Base-by-base conservation (phyloP, 345 rosid genomes). In the Dimocarpus longan region DNA sequence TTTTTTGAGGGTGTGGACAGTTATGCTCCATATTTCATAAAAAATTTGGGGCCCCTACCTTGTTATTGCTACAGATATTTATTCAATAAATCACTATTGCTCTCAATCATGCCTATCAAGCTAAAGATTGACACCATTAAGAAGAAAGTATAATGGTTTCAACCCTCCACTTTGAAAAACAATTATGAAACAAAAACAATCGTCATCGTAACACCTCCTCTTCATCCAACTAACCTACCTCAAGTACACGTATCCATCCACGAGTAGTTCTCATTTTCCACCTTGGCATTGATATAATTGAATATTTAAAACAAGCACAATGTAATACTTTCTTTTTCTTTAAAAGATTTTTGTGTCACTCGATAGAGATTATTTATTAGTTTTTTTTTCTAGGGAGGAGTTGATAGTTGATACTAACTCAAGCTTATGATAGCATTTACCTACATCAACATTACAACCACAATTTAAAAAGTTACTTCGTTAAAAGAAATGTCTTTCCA, bases 11-110 rank as follows among this genome's bases (percentile, higher is more conserved):
- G 80, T 70, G 84, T 79, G 84, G 75, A 82, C 85, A 71, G 79
- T 71, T 73, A 70, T 73, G 86, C 84, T 82, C 86, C 88, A 77
- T 85, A 80, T 83, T 76, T 87, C 80, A 62, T 70, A 63, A 75
- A 7, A 7, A 19, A 15, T 4, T 42, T 57, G 68, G 82, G 79
- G 26, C 84, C 85, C 83, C 66, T 15, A 9, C 43, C 10, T 46
- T 9, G 22, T 18, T 60, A 19, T 11, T 5, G 73, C 26, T 1
- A 39, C 43, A 59, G 60, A 62, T 68, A 48, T 82, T 71, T 32
- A 56, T 67, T 39, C 21, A 67, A 59, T 28, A 12, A 69, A 28
- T 72, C 71, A 26, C 75, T 60, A 18, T 54, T 39, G 10, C 32
- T 24, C 15, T n/a, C 42, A 1, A 62, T 79, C 78, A 76, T 80